Evolutionary conservation across 2,329 filamentous ascomycete species (phyloP).

Genomic region (Neopestalotiopsis sp.): DNA sequence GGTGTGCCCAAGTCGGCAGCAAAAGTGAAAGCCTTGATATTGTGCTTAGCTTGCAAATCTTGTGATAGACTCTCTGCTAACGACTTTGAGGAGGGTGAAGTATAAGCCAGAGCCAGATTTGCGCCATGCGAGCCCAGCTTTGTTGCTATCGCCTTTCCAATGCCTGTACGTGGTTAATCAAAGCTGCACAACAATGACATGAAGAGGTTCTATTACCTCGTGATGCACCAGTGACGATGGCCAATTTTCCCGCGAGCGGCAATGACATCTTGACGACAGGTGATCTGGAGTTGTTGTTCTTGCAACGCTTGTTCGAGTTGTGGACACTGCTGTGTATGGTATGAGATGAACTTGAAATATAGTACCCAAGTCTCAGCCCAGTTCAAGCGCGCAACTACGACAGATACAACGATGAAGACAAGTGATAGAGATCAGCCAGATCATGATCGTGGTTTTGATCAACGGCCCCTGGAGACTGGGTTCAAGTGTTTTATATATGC

Average conservation of each 20-base stretch:
- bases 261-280: constrained; percentile 5
- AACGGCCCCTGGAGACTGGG: background rate
- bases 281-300: background rate
- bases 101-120: constrained; percentile 75
- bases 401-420: background rate
- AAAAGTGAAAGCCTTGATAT: constrained; percentile 64
- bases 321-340: background rate
- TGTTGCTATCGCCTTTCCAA: constrained; percentile 67
- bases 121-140: constrained; percentile 76
- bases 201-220: constrained; percentile 59
- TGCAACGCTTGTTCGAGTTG: background rate
- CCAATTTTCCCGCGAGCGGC: constrained; percentile 72
- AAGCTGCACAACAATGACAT: background rate
- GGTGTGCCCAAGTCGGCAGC: constrained; percentile 75
- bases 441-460: background rate
- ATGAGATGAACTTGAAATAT: background rate
- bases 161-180: constrained; percentile 57
- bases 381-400: background rate
- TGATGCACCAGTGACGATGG: constrained; percentile 78
- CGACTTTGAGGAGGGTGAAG: constrained; percentile 46
- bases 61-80: constrained; percentile 66
- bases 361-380: background rate
- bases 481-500: constrained; percentile 6
- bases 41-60: constrained; percentile 61
- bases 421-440: background rate